Evolutionary conservation across 768 basidiomycete species (phyloP).

Genomic region (Mycena amicta): DNA sequence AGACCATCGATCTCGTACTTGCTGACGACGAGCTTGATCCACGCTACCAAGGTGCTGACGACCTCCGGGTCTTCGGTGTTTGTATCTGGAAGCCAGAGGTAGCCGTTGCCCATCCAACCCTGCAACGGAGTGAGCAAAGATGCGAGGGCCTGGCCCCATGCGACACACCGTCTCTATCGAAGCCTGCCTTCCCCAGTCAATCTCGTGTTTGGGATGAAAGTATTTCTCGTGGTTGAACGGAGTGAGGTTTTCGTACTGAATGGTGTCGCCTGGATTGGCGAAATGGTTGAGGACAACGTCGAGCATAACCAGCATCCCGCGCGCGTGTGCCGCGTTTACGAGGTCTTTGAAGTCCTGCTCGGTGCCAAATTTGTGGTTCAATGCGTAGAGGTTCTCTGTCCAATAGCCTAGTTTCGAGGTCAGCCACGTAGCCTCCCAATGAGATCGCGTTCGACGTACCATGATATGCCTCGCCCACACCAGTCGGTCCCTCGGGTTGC

Average conservation of each 20-base stretch:
- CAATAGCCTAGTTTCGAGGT: slow-evolving; percentile 23
- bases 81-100: slow-evolving; percentile 57
- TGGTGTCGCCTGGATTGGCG: slow-evolving; percentile 31
- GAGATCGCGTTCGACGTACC: slow-evolving; percentile 30
- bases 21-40: slow-evolving; percentile 52
- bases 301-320: slow-evolving; percentile 60
- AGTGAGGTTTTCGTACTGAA: slow-evolving; percentile 2
- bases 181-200: slow-evolving; percentile 20
- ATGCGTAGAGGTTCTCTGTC: slow-evolving; percentile 47
- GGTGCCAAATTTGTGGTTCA: slow-evolving; percentile 61
- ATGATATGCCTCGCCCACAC: slow-evolving; percentile 65
- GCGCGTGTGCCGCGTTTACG: slow-evolving; percentile 53
- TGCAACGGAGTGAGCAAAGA: too few relatives aligned
- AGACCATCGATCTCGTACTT: slow-evolving; percentile 64
- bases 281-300: slow-evolving; percentile 69
- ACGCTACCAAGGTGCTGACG: slow-evolving; percentile 45
- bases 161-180: slow-evolving; percentile 13
- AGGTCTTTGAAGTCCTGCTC: slow-evolving; percentile 58
- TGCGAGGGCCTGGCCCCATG: too few relatives aligned
- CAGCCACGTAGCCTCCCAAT: neutral
- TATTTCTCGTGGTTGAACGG: slow-evolving; percentile 13
- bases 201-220: slow-evolving; percentile 31
- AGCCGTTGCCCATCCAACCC: slow-evolving; percentile 67
- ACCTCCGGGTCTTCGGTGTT: slow-evolving; percentile 62
- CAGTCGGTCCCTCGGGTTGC: slow-evolving; percentile 53